Evolutionary conservation across 306 rosid genomes (phyloP), one percentile per base, ranked within the genome.

Genomic region (Rosa rugosa): DNA sequence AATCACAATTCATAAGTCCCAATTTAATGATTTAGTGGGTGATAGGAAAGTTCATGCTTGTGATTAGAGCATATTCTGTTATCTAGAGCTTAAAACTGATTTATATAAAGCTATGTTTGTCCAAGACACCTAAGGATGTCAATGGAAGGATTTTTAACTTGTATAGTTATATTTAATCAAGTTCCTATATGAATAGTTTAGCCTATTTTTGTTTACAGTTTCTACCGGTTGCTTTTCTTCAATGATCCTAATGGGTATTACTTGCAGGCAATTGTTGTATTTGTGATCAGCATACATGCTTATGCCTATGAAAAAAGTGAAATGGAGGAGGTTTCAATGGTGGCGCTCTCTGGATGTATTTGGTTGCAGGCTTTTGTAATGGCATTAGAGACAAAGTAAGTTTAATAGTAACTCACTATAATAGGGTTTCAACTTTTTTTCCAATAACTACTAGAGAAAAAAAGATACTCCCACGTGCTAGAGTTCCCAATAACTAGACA

Each of bases 311-410:
- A 95, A 82, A 95, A 86, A 85, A 89, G 96, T 81, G 99, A 95
- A 84, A 86, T 87, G 97, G 99, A 91, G 80, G 97, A 93, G 88
- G 68, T 93, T 76, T 89, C 99, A 3, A 88, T 95, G 97, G 98
- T 95, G 63, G 99, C 99, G 0, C 97, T 95, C 68, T 95, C 99
- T 9, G 94, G 99, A 67, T 95, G 99, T 81, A 90, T 93, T 76
- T 95, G 99, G 99, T 84, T 95, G 92, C 99, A 95, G 84, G 99
- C 97, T 83, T 90, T 93, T 85, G 98, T 95, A 16, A 88, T 95
- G 84, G 71, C 88, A 71, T 82, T 93, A 86, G 99, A 95, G 83
- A 95, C 99, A 82, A 95, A 90, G 99, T 95, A 91, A 87, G 99
- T 80, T 81, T 62, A 40, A 3, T 60, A 11, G 12, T 60, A 7